phyloP scores from a whole-genome alignment of 768 basidiomycete species.

The Clitopilus hobsonii region DNA sequence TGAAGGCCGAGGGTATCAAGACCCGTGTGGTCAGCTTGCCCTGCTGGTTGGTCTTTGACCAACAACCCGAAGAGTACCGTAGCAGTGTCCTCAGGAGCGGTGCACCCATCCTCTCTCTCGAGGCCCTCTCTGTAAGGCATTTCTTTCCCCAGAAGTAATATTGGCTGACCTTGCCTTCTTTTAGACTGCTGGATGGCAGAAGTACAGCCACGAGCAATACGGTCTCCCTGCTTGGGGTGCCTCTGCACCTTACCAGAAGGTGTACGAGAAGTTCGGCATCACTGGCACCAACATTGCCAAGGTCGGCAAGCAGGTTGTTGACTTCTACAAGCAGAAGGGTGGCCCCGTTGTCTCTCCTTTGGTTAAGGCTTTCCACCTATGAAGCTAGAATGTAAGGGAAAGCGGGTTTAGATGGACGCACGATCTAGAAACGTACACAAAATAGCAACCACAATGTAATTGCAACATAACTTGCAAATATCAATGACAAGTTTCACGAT shows the following conservation, averaged over 20 bases:
- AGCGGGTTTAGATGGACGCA: not conserved
- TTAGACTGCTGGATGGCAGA: conserved; percentile 78
- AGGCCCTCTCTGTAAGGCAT: conserved; percentile 57
- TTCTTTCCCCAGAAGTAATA: not conserved
- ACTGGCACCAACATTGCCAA: conserved; percentile 75
- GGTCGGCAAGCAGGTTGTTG: conserved; percentile 81
- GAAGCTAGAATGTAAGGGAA: not conserved
- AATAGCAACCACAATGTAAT: not conserved
- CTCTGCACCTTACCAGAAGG: conserved; percentile 85
- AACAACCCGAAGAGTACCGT: conserved; percentile 74
- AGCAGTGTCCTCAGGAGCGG: conserved; percentile 85
- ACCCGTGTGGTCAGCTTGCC: conserved; percentile 84
- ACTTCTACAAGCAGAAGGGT: conserved; percentile 82
- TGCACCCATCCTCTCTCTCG: conserved; percentile 84
- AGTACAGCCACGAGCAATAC: conserved; percentile 86
- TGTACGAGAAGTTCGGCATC: conserved; percentile 88
- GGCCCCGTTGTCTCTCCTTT: conserved; percentile 69
- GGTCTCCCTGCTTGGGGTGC: conserved; percentile 78
- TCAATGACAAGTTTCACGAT: too few relatives aligned
- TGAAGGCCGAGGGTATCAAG: conserved; percentile 74
- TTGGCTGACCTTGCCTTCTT: conserved; percentile 9
- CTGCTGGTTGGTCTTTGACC: conserved; percentile 85
- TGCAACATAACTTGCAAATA: not conserved
- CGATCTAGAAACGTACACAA: not conserved
- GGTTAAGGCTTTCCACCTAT: conserved; percentile 58